These are phyloP conservation scores for Globisporangium cederbergense DNA, from an alignment of 352 stramenopile species.

Conservation along the genomic window DNA sequence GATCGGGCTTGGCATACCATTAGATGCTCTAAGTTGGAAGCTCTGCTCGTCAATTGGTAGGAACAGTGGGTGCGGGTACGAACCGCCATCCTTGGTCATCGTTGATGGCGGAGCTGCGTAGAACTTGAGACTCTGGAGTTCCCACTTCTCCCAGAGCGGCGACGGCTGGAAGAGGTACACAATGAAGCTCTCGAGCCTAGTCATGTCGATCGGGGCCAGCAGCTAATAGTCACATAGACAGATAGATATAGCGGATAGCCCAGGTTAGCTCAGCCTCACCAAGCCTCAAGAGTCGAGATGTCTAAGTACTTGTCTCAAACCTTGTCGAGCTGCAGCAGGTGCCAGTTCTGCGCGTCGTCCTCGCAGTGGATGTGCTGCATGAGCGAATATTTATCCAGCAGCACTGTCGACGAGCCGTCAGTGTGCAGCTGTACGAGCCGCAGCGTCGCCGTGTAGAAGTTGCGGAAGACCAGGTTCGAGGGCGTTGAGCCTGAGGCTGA, in stretches of 20 bases:
- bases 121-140: constrained; percentile 52
- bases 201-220: constrained; percentile 23
- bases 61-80: neutral
- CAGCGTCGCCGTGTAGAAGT: constrained; percentile 61
- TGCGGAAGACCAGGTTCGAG: constrained; percentile 52
- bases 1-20: neutral
- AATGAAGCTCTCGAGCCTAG: constrained; percentile 34
- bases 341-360: constrained; percentile 70
- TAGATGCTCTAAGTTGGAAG: neutral
- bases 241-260: neutral
- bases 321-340: constrained; percentile 52
- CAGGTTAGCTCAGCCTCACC: neutral
- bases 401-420: constrained; percentile 36
- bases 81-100: too few species aligned
- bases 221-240: neutral
- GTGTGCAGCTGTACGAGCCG: constrained; percentile 47
- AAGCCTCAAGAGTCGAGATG: neutral
- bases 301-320: constrained; percentile 14
- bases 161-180: constrained; percentile 65
- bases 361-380: constrained; percentile 63
- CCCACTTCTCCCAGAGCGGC: constrained; percentile 51
- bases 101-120: constrained; percentile 15
- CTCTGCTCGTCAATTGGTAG: neutral
- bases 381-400: constrained; percentile 38
- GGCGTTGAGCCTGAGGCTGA: too few species aligned